Evolutionary conservation across 257 asterid genomes (phyloP), one percentile per base, ranked within the genome.

Genomic region (Solanum lignicaule): DNA sequence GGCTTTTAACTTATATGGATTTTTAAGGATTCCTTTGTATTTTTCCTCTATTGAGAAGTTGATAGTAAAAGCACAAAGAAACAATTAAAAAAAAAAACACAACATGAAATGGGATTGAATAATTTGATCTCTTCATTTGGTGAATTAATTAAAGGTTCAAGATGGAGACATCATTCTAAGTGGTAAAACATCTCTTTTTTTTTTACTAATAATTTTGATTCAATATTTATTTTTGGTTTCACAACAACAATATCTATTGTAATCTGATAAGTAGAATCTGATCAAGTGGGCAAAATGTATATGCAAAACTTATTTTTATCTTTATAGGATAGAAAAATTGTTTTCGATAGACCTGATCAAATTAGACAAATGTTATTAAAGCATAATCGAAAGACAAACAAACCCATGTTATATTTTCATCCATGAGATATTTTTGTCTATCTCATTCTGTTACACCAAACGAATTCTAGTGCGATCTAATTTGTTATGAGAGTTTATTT

Each of bases 81-180:
- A 35, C 52, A 21, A 36, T 3, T 10, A 11, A 31, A 16, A 32
- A 32, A 23, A 20, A 8, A 48, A 33, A 55, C 25, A 55, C 25
- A 60, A 14, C 35, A 10, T 33, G 52, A 84, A 31, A 89, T 88
- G 90, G 84, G 68, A 27, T 86, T 86, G 36, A 66, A 48, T 36
- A 39, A 48, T 36, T 9, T 66, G 82, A 72, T 91, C 46, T 9
- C 81, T 73, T 25, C 25, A 31, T 41, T 89, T 78, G 41, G 69
- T 31, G 87, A 83, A 68, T 55, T 86, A 65, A 87, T 87, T n/a
- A 86, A 78, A 83, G 62, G 83, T 36, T 48, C 87, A 60, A 91
- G 72, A 83, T 89, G 89, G 91, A 88, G 89, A 83, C 81, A 89
- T 41, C 89, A 89, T 79, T 38, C 90, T 15, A 88, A 87, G 62